Evolutionary conservation across 1,284 basidiomycete species (phyloP).

Genomic region (Pseudozyma sp.): DNA sequence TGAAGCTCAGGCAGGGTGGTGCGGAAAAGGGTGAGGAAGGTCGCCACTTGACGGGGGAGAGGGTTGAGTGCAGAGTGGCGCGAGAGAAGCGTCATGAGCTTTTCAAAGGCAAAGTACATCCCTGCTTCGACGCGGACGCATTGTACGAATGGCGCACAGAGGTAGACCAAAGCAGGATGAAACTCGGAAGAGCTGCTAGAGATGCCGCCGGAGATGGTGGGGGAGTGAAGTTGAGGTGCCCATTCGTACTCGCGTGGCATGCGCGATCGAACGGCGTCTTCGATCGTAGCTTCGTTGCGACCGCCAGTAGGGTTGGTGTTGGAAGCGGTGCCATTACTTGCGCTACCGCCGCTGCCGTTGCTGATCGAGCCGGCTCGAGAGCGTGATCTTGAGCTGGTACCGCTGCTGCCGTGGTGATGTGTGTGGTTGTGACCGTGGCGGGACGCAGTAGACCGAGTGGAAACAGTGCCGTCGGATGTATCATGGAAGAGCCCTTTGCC

Average conservation of each 20-base stretch:
- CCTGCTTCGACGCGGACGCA: conserved; percentile 68
- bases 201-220: conserved; percentile 1
- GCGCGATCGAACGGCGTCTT: conserved; percentile 34
- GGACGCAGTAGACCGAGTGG: background rate
- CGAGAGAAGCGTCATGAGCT: conserved; percentile 64
- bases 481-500: conserved; percentile 8
- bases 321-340: conserved; percentile 1
- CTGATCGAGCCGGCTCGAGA: conserved; percentile 43
- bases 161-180: conserved; percentile 65
- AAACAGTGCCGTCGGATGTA: background rate
- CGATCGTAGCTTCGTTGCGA: conserved; percentile 8
- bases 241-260: conserved; percentile 61
- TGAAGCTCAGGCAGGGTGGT: conserved; percentile 67
- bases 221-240: conserved; percentile 40
- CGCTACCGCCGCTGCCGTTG: background rate
- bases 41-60: conserved; percentile 60
- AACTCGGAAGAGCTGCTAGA: conserved; percentile 44
- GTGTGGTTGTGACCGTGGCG: conserved; percentile 9
- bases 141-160: conserved; percentile 67
- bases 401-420: conserved; percentile 13
- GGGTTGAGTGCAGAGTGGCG: conserved; percentile 53
- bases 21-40: conserved; percentile 68
- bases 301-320: background rate
- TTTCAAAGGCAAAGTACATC: conserved; percentile 69
- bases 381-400: conserved; percentile 32